Evolutionary conservation across 768 basidiomycete species (phyloP), one percentile per base, ranked within the genome.

Genomic region (Cystofilobasidium ferigula): DNA sequence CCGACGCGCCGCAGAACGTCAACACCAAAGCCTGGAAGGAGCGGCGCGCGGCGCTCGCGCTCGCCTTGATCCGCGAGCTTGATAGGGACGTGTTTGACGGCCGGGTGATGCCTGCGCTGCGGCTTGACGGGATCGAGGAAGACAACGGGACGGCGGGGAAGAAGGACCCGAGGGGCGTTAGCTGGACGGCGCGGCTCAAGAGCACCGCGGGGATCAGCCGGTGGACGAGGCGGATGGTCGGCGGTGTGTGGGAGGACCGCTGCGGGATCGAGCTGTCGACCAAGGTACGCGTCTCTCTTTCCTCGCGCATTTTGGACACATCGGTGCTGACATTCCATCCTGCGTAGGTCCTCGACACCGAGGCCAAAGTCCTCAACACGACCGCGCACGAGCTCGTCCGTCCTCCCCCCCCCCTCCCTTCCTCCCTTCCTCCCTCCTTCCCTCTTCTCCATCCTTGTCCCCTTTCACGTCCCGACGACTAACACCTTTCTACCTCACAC

Each of bases 151-250:
- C 24, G 18, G 24, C 45, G 8, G 45, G 32, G 5, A 36, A 62
- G 62, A 47, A 53, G 13, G 62, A 12, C 2, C 14, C 43, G 20
- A 32, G 43, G 13, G 67, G 67, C 14, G 45, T 68, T 34, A 42
- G 26, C 2, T 68, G 67, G 67, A 63, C 61, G 22, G 62, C 47
- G 3, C 57, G 40, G 61, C 28, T 68, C 45, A 68, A 61, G 22
- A 68, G 61, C 2, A 68, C 67, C 10, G 67, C 67, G 10, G 67
- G 67, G 1, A 62, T 68, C 61, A 68, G 67, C 34, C 56, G 67
- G 9, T 68, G 67, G 67, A 36, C 56, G 36, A 30, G 67, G 36
- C 57, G 57, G 18, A 58, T 28, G 35, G 36, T 34, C 12, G 24
- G 26, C 9, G 40, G 43, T 3, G 61, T 38, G 16, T 62, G 56